Base-by-base conservation (phyloP, 495 filamentous ascomycete species). In the Penicillium crystallinum region DNA sequence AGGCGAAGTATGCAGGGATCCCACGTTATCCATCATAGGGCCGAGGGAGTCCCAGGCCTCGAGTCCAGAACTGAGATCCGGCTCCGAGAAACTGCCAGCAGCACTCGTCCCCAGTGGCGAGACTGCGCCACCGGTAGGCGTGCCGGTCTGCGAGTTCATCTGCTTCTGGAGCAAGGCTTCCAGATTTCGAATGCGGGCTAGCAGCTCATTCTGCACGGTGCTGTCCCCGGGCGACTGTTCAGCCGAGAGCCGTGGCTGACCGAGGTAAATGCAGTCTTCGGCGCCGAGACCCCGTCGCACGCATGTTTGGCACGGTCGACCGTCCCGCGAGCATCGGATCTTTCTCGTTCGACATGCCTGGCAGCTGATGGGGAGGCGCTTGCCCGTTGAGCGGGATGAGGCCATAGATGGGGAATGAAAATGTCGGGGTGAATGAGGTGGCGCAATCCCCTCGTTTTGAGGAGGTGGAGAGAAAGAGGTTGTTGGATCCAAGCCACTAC, bases 221-320 rank as follows among this genome's bases (percentile, higher is more conserved):
- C 56, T 39, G 29, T 71, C 69, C 6, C 52, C 55, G 6, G 64
- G 27, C 9, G 60, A 51, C 2, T 67, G 66, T 14, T 72, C 69
- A 6, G 64, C 62, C 46, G 69, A 71, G 14, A 74, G 56, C 25
- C 71, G 56, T 6, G 71, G 71, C 30, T 71, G 71, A 25, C 71
- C 69, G 12, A 74, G 62, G 25, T 74, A 74, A 53, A 74, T 60
- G 37, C 71, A 74, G 53, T 74, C 71, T 45, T 74, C 67, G 6
- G 71, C 69, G 12, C 67, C 67, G 6, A 74, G 56, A 7, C 71
- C 71, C 12, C 71, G 64, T 8, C 69, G 65, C 4, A 72, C 64
- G 55, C 71, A 74, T 0, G 71, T 74, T 36, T 72, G 67, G 29
- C 71, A 74, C 17, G 71, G 71, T 12, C 71, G 63, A 15, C 67